Percentiles rank a stretch among this genome's conserved stretches.
Conservation (phyloP, 148 eudicot species). For the Cornus kousa region DNA sequence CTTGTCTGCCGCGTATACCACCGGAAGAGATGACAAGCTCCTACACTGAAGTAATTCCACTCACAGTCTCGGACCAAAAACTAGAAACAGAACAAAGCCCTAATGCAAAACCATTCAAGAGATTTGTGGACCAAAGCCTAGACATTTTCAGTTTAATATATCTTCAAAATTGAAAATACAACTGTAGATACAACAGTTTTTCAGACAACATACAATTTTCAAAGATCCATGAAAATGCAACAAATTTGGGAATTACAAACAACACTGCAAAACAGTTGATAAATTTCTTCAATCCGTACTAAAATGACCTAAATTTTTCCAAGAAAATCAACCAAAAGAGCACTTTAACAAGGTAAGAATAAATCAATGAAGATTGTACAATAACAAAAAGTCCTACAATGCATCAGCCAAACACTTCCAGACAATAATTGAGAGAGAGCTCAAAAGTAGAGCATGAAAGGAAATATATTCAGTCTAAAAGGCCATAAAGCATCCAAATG, state of each 20-base stretch:
- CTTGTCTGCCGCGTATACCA: too few species aligned
- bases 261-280: background rate
- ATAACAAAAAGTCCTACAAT: background rate
- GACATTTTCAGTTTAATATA: background rate
- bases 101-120: background rate
- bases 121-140: background rate
- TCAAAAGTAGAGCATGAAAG: background rate
- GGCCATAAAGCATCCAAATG: background rate
- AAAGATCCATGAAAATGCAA: background rate
- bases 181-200: background rate
- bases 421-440: background rate
- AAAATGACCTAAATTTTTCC: background rate
- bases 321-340: constrained; percentile 4
- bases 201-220: background rate
- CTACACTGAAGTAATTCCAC: too few species aligned
- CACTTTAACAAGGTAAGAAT: background rate
- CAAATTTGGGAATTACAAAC: background rate
- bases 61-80: too few species aligned
- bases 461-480: background rate
- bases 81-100: background rate
- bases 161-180: background rate
- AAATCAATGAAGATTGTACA: background rate
- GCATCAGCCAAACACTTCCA: background rate
- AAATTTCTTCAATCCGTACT: background rate
- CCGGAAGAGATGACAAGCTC: too few species aligned